Evolutionary conservation across 306 rosid species (phyloP).

Genomic region (Parietaria judaica): DNA sequence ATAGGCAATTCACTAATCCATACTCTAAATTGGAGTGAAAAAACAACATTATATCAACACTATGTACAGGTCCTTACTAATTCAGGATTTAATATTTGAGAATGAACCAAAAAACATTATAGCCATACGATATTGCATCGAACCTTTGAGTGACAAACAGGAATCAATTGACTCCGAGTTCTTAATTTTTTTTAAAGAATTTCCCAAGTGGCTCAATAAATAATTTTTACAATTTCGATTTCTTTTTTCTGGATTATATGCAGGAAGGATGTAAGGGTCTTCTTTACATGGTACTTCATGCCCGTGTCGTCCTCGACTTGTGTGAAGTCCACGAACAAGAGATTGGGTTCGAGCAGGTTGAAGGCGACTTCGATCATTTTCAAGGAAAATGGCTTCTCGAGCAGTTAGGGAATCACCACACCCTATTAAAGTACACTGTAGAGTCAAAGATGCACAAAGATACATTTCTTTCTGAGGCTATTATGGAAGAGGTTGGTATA

Average conservation of each 20-base stretch:
- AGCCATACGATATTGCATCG: no score
- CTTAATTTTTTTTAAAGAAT: no score
- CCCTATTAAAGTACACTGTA: constrained; percentile 75
- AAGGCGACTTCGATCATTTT: constrained; percentile 91
- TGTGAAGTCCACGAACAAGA: constrained; percentile 74
- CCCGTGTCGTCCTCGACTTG: constrained; percentile 92
- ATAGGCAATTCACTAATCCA: no score
- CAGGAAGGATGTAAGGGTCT: constrained; percentile 98
- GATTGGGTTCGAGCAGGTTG: constrained; percentile 85
- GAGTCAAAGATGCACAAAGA: constrained; percentile 93
- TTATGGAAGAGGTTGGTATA: constrained; percentile 90
- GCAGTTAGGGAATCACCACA: constrained; percentile 95
- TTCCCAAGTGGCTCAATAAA: no score
- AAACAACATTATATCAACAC: no score
- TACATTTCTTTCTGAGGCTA: constrained; percentile 89
- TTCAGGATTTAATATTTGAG: no score
- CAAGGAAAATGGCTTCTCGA: constrained; percentile 85
- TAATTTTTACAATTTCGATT: no score
- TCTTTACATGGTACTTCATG: constrained; percentile 96
- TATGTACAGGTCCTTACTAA: no score
- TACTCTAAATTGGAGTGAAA: no score
- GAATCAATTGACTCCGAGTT: no score
- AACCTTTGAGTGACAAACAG: no score
- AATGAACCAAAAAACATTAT: no score
- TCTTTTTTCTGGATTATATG: constrained; percentile 1